phyloP scores from a whole-genome alignment of 2,329 filamentous ascomycete genomes.

The Aspergillus brunneoviolaceus region DNA sequence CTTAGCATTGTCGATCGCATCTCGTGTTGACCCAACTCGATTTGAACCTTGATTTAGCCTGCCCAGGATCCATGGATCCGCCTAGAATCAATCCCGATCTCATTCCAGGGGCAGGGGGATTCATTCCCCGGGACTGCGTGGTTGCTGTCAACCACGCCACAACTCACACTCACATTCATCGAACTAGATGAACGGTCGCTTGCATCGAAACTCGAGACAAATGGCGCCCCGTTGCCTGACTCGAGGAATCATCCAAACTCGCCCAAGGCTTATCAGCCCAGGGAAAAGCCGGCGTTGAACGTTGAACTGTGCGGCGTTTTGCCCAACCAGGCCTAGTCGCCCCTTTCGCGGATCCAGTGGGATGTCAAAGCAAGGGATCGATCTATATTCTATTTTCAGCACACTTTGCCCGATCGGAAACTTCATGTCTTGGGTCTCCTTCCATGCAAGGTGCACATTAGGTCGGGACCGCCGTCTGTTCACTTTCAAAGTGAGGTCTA shows the following conservation, averaged over 20 bases:
- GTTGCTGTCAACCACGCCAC: background rate
- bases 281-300: background rate
- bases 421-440: background rate
- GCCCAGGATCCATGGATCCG: conserved; percentile 18
- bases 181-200: background rate
- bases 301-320: background rate
- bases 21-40: conserved; percentile 11
- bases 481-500: background rate
- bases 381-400: background rate
- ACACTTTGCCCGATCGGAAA: background rate
- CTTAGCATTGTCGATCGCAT: conserved; percentile 5
- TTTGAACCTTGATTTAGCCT: conserved; percentile 3
- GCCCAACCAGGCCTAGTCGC: background rate
- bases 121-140: background rate
- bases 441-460: background rate
- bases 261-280: background rate
- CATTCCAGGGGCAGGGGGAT: conserved; percentile 7
- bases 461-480: background rate
- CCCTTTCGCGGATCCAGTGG: background rate
- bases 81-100: conserved; percentile 9
- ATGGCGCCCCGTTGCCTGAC: too few relatives aligned
- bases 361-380: background rate
- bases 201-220: too few relatives aligned
- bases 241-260: background rate
- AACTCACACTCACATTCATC: background rate